Percentiles rank a stretch among this genome's conserved stretches.
Conservation (phyloP, 805 yeast genomes). For the Wickerhamiella sergipiensis region DNA sequence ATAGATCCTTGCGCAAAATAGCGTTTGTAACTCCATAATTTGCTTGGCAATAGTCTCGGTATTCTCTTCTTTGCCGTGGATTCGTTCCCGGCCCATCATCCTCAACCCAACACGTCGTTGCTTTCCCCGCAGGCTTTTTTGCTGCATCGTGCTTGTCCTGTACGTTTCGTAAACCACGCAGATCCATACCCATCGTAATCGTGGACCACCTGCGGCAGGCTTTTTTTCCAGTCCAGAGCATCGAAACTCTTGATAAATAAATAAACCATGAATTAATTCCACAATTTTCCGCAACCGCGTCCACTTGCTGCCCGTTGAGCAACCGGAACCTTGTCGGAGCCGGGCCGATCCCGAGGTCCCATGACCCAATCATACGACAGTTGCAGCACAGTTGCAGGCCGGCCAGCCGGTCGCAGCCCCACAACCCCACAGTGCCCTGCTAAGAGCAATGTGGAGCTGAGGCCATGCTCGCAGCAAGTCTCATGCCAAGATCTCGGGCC, state of each 20-base stretch:
- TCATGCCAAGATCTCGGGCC: no score
- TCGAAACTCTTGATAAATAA: no score
- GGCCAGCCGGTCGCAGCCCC: not conserved
- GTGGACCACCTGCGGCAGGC: no score
- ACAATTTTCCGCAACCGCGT: no score
- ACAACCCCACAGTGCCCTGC: not conserved
- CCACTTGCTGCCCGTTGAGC: not conserved
- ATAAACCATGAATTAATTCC: no score
- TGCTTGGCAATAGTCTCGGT: no score
- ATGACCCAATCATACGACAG: not conserved
- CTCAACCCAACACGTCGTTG: not conserved
- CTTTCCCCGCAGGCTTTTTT: not conserved
- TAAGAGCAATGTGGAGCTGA: not conserved
- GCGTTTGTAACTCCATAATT: no score
- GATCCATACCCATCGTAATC: not conserved
- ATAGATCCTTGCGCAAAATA: no score
- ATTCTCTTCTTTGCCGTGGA: not conserved
- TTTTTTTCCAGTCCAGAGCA: no score
- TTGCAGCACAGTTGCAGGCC: not conserved
- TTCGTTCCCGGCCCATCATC: not conserved
- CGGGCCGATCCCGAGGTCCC: not conserved
- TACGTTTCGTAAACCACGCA: not conserved
- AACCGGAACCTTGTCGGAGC: not conserved
- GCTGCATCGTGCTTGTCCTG: not conserved
- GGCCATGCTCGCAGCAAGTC: not conserved